Percentiles rank a stretch among this genome's conserved stretches.
Conservation (phyloP, 2,329 filamentous ascomycete species). For the Purpureocillium takamizusanense region DNA sequence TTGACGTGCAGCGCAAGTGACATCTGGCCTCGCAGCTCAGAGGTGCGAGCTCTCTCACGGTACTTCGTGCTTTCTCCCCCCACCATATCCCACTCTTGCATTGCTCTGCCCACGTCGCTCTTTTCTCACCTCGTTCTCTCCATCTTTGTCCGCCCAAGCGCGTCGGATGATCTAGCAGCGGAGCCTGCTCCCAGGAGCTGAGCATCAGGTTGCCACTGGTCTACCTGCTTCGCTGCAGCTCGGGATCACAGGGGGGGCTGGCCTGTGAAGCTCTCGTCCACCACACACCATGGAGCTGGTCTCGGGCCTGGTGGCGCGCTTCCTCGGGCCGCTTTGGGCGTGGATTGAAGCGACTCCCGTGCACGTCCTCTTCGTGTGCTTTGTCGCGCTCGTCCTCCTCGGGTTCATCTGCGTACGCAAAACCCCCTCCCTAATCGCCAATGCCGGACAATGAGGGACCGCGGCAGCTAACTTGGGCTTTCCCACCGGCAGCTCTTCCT, state of each 20-base stretch:
- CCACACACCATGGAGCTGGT: slow-evolving; percentile 11
- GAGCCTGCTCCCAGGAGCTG: too few species aligned
- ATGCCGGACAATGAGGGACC: too few species aligned
- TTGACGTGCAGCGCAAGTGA: too few species aligned
- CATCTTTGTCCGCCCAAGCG: background rate
- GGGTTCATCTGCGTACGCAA: slow-evolving; percentile 28
- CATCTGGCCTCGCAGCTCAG: background rate
- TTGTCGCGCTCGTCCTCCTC: slow-evolving; percentile 21
- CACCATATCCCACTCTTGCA: too few species aligned
- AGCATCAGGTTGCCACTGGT: too few species aligned
- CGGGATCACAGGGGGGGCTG: too few species aligned
- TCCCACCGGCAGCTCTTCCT: slow-evolving; percentile 40
- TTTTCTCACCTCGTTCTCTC: slow-evolving; percentile 1
- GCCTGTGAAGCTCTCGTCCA: background rate
- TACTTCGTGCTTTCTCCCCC: too few species aligned
- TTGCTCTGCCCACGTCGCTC: background rate
- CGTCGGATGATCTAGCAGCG: too few species aligned
- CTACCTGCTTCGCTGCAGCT: background rate
- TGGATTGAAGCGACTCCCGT: slow-evolving; percentile 28
- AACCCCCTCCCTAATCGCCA: too few species aligned
- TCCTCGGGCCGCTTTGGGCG: slow-evolving; percentile 23
- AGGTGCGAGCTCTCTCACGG: too few species aligned
- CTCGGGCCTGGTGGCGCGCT: slow-evolving; percentile 20
- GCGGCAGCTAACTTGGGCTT: too few species aligned
- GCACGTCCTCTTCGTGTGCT: slow-evolving; percentile 26